Base-by-base conservation (phyloP, 2,329 filamentous ascomycete species). In the Stagonosporopsis tanaceti region DNA sequence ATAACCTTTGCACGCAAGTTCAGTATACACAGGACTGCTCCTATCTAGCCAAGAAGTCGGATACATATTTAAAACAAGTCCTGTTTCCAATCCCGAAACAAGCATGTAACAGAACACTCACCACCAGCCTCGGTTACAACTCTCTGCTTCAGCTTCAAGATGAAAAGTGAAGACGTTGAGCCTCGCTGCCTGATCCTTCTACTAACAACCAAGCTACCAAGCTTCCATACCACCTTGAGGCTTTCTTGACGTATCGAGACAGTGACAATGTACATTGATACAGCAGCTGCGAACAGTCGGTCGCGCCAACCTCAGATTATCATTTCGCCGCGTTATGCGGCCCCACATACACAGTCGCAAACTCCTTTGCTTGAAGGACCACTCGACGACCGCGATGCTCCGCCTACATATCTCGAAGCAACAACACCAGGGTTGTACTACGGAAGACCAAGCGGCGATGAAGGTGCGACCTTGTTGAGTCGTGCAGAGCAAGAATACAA, bases 321-420 rank as follows among this genome's bases (percentile, higher is more conserved):
- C 12, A 64, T 64, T 22, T 62, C 60, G 11, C 54, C 62, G 44
- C 38, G 20, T 11, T 61, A 50, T 48, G 40, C 61, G 34, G 45
- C 61, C 22, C 53, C 56, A 28, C 62, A 67, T 42, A 61, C 57
- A 27, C 63, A 70, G 24, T 58, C 65, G 7, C 48, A 60, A 22
- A 67, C 67, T 11, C 69, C 70, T 7, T 55, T 71, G 22, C 34
- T 73, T 6, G 70, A 70, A 15, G 61, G 64, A 2, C 67, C 67
- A 38, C 64, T 72, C 4, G 64, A 66, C 7, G 61, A 70, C 42
- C 63, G 63, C 17, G 60, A 63, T 22, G 63, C 60, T 9, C 69
- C 72, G 12, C 69, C 70, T 5, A 71, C 61, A 15, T 75, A 75
- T 51, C 62, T 75, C 1, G 73, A 75, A 56, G 73, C 73, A 7